These are phyloP conservation scores for Xylariaceae sp. DNA, from an alignment of 2,329 filamentous ascomycete species.

Conservation along the genomic window DNA sequence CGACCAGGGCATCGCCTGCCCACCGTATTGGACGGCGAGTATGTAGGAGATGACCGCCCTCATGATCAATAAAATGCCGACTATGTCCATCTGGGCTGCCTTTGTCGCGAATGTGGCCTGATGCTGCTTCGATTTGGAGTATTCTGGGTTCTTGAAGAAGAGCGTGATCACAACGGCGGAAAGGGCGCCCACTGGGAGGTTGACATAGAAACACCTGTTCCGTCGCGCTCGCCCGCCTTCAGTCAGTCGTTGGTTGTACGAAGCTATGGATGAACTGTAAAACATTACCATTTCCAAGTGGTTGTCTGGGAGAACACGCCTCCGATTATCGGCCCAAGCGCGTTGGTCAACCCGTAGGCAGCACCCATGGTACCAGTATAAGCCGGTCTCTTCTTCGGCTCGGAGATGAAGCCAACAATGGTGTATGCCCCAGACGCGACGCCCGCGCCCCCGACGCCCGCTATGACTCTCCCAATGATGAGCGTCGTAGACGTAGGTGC, in stretches of 20 bases:
- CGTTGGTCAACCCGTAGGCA: conserved; percentile 24
- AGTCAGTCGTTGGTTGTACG: too few relatives aligned
- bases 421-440: conserved; percentile 31
- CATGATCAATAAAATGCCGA: conserved; percentile 11
- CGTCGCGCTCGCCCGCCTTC: too few relatives aligned
- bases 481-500: conserved; percentile 14
- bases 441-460: conserved; percentile 31
- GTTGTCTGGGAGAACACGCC: neutral
- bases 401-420: conserved; percentile 26
- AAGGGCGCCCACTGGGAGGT: neutral
- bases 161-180: neutral
- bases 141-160: neutral
- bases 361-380: conserved; percentile 30
- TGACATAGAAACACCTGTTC: neutral
- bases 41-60: conserved; percentile 34
- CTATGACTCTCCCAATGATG: conserved; percentile 18
- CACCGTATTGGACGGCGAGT: conserved; percentile 39
- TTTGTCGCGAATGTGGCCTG: neutral
- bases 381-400: conserved; percentile 10
- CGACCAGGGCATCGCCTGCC: conserved; percentile 29
- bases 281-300: conserved; percentile 4
- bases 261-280: too few relatives aligned
- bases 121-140: neutral
- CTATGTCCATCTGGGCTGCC: conserved; percentile 10
- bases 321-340: neutral